A percentile compares a stretch with the other conserved stretches of the same genome.
Conservation (phyloP, 1,284 basidiomycete genomes). For the Apiotrichum akiyoshidainum region DNA sequence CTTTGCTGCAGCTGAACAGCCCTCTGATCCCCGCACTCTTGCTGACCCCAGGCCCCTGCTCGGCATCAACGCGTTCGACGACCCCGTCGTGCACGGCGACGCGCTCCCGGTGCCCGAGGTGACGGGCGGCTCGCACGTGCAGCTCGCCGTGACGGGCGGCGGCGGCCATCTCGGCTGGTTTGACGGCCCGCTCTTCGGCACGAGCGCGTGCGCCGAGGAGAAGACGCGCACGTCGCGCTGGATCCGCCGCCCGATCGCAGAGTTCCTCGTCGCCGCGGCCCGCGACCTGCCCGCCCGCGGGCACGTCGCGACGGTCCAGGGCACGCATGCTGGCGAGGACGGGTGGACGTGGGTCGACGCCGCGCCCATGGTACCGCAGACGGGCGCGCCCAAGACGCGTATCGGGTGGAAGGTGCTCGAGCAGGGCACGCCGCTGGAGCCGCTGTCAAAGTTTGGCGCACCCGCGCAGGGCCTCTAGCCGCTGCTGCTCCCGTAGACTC, state of each 20-base stretch:
- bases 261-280: conserved; percentile 39
- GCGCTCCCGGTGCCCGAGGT: conserved; percentile 57
- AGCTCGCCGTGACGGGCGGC: conserved; percentile 67
- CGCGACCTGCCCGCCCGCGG: conserved; percentile 14
- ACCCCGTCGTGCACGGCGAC: conserved; percentile 71
- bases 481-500: too few relatives aligned
- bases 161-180: conserved; percentile 98
- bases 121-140: conserved; percentile 62
- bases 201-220: not conserved
- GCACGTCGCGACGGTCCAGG: not conserved
- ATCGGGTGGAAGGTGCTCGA: conserved; percentile 16
- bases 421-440: not conserved
- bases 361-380: conserved; percentile 6
- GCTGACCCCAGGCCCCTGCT: conserved; percentile 56
- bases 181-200: conserved; percentile 52
- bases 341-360: conserved; percentile 15
- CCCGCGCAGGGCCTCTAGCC: conserved; percentile 5
- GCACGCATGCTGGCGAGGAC: not conserved
- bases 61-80: conserved; percentile 83
- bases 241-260: conserved; percentile 43
- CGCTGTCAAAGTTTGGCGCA: not conserved
- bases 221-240: conserved; percentile 35
- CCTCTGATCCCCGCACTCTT: not conserved
- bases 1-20: not conserved
- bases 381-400: conserved; percentile 7